Base-by-base conservation (phyloP, 768 basidiomycete species). In the Cystofilobasidium ferigula region DNA sequence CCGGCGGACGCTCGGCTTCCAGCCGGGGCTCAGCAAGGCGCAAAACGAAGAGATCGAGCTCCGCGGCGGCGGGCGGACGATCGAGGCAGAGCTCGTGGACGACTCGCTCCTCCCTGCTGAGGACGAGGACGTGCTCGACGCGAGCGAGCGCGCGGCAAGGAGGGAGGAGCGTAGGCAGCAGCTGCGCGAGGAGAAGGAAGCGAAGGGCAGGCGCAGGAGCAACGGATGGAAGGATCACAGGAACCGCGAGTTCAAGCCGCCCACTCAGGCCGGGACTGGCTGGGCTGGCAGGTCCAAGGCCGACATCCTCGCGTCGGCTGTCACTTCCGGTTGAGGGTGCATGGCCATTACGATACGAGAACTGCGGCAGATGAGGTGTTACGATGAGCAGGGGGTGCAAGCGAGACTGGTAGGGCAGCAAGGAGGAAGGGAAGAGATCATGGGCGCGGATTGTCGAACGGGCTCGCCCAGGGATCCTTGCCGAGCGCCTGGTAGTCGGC, bases 1-100 rank as follows among this genome's bases (percentile, higher is more conserved):
- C 74, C 79, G 89, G n/a, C 87, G 94, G 85, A 95, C 94, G 3
- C 87, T 91, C 72, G 93, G 93, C 7, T 28, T 73, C 68, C 77
- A 89, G 82, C 78, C 80, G 82, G 74, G 87, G 75, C 0, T 82
- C 82, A 73, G 85, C 83, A 34, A 81, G 78, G 45, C 83, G 82
- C 32, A 85, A 75, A 77, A 88, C 83, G 16, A 87, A 83, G 42
- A 84, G 83, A 72, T 86, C 24, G 43, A 62, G 22, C 45, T 35
- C 22, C 48, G 62, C 3, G 62, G 62, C 2, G 62, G 69, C 40
- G 62, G 59, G 16, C 28, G 62, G 40, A 62, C 66, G 63, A 57
- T 53, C n/a, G 82, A 83, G 47, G 73, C 78, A 13, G 65, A 67
- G 61, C 53, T 67, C 10, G 42, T 67, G 4, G 65, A 67, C 45